Base-by-base conservation (phyloP, 2,329 filamentous ascomycete species). In the Stemphylium beticola region DNA sequence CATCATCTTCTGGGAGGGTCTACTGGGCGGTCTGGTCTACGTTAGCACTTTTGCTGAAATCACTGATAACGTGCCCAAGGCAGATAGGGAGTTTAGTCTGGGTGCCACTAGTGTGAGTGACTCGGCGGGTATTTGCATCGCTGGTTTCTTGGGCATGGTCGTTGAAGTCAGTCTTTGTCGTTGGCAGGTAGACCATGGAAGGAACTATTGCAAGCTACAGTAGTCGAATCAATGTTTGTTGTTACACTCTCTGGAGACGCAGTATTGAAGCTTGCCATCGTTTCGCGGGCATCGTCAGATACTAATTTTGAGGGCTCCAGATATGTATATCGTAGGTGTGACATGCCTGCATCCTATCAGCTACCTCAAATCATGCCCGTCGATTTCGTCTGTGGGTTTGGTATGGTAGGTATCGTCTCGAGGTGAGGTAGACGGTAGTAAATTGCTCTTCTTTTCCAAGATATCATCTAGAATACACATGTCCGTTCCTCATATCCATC, bases 11-110 rank as follows among this genome's bases (percentile, higher is more conserved):
- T 98, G 93, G 93, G 95, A 98, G 74, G 95, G 95, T 0, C 75
- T 98, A 11, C 80, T 99, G 0, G 95, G 95, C 0, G 95, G 95
- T 0, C 82, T 92, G 3, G 95, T 98, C 0, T 99, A 99, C 67
- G 93, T 98, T 55, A 71, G 68, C 68, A 96, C 93, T 0, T 99
- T 98, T 75, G 92, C 93, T 0, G 91, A 96, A 72, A 97, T 99
- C 58, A 89, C 92, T 73, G 92, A 97, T 67, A 87, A 87, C 6
- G 87, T 97, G 1, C 86, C 87, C 0, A 79, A 83, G 4, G 84
- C 87, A 29, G 92, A 97, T 48, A 84, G 93, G 5, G 95, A 99
- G 76, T 98, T 98, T 70, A 96, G 91, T 55, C 78, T 99, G 1
- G 87, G 91, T 0, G 93, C 93, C 0, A 95, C 92, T 2, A 96